These are phyloP conservation scores for Solanum rostratum DNA, from an alignment of 257 asterid species.

Conservation along the genomic window DNA sequence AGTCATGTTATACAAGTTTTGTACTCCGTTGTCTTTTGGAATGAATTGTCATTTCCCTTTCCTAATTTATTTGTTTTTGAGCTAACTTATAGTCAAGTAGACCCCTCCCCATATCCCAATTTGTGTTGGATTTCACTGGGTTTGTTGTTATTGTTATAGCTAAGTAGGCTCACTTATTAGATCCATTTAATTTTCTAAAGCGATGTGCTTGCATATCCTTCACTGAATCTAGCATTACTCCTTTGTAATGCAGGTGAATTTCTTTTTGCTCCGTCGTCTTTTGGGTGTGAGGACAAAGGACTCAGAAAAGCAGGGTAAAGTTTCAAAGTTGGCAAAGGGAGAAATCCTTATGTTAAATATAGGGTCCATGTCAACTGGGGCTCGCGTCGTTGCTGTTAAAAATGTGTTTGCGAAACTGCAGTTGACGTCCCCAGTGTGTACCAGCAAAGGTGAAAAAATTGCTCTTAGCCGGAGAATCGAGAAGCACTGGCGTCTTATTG, in stretches of 20 bases:
- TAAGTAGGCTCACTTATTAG: neutral
- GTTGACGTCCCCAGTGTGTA: constrained; percentile 93
- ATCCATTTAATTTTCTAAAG: neutral
- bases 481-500: constrained; percentile 98
- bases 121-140: neutral
- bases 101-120: neutral
- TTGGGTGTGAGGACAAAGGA: constrained; percentile 95
- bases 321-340: constrained; percentile 72
- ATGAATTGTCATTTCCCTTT: neutral
- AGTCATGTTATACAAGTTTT: neutral
- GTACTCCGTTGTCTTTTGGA: neutral
- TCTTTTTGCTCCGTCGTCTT: constrained; percentile 77
- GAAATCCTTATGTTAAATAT: constrained; percentile 96
- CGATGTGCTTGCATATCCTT: neutral
- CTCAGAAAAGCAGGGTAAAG: constrained; percentile 82
- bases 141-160: neutral
- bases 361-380: constrained; percentile 98
- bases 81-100: neutral
- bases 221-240: neutral
- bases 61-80: neutral
- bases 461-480: constrained; percentile 95
- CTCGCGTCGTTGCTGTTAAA: constrained; percentile 81
- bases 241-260: constrained; percentile 52
- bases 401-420: constrained; percentile 85
- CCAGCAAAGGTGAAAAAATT: constrained; percentile 85